Base-by-base conservation (phyloP, 2,329 filamentous ascomycete species). In the Fusarium nurragi region DNA sequence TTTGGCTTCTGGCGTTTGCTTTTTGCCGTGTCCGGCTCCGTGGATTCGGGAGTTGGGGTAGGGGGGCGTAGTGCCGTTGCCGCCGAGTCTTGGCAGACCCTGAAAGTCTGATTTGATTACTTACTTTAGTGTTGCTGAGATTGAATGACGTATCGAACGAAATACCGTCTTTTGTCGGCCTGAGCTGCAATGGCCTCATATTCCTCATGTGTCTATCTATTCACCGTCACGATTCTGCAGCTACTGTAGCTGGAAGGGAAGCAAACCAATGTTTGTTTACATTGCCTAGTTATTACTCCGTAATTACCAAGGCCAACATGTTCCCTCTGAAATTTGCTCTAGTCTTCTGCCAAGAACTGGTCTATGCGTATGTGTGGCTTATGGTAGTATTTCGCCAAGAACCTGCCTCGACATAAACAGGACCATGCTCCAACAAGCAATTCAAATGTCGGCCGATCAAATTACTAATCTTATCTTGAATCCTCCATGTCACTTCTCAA, bases 31-130 rank as follows among this genome's bases (percentile, higher is more conserved):
- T 30, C 65, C 55, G 48, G 54, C 38, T 60, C 68, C 68, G 54
- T 56, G 59, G 63, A 4, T 55, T 65, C 60, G 68, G 67, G 54
- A 66, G 63, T 32, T 58, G 60, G 47, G 52, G 53, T 30, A 46
- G 25, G 13, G 45, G 54, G 59, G 40, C 53, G 52, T 50, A 47
- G 63, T 63, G 56, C 67, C 68, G 65, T 65, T 63, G 59, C 65
- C 55, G 59, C 67, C 58, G 65, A 70, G 62, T 60, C 67, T 70
- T 70, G 68, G 68, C 68, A 48, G 63, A 66, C 63, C 63, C 63
- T 66, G 58, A 60, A 66, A 66, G 44, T 67, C 28, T 52, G 60
- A 40, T 51, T 62, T 37, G n/a, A n/a, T 36, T 34, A 23, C 40
- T 43, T 55, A 12, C 28, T 39, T 26, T 30, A 28, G 5, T 37